Percentiles rank a stretch among this genome's conserved stretches.
These are phyloP conservation scores for Cystobasidium ongulense DNA, from an alignment of 768 basidiomycete genomes.

Conservation along the genomic window DNA sequence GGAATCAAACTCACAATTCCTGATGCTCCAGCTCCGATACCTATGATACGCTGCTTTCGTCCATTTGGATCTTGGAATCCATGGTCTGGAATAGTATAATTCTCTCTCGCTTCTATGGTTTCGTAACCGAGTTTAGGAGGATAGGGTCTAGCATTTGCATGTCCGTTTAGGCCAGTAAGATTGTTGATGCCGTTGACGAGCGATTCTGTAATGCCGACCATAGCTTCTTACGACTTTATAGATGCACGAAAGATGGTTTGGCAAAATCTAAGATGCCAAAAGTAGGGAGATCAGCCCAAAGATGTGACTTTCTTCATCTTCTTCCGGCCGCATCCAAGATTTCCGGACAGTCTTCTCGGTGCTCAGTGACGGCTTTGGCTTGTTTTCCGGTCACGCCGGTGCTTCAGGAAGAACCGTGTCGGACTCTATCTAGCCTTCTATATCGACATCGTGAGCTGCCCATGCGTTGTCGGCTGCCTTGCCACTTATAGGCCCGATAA, in stretches of 20 bases:
- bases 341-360: background rate
- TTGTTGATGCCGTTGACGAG: background rate
- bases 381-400: background rate
- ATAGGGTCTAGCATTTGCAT: background rate
- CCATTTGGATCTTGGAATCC: slow-evolving; percentile 22
- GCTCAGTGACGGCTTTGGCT: background rate
- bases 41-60: background rate
- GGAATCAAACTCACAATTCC: slow-evolving; percentile 5
- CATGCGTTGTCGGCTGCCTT: no score
- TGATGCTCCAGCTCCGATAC: slow-evolving; percentile 17
- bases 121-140: slow-evolving; percentile 2
- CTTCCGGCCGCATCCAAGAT: background rate
- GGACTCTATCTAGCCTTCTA: background rate
- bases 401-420: background rate
- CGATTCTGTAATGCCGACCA: background rate
- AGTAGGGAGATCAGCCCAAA: background rate
- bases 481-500: no score
- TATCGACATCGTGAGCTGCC: no score
- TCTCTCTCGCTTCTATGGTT: background rate
- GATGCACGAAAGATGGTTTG: background rate
- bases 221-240: background rate
- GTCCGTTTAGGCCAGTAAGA: background rate
- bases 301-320: background rate
- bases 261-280: background rate
- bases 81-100: slow-evolving; percentile 11